Percentiles rank a stretch among this genome's conserved stretches.
Evolutionary conservation across 2,329 filamentous ascomycete genomes (phyloP).

Genomic region (Ambrosiella cleistominuta): DNA sequence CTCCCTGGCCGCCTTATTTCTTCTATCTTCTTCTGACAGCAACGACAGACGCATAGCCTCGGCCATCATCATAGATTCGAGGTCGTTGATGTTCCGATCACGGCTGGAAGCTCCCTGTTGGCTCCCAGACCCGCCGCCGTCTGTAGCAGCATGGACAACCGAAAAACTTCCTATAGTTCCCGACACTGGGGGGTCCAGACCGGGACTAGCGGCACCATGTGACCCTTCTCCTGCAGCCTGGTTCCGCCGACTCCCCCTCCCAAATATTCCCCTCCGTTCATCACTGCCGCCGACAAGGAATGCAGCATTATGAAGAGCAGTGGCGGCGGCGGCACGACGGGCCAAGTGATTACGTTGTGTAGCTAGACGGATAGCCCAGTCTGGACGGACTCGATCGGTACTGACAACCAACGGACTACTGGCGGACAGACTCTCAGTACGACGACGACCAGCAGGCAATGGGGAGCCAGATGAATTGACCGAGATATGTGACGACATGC

Average conservation of each 20-base stretch:
- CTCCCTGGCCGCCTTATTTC: conserved; percentile 68
- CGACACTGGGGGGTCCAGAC: neutral
- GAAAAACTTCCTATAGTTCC: conserved; percentile 2
- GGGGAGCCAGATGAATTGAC: conserved; percentile 42
- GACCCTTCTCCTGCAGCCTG: neutral
- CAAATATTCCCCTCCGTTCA: conserved; percentile 24
- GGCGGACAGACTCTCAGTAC: conserved; percentile 53
- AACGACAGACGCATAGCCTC: conserved; percentile 84
- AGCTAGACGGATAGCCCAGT: conserved; percentile 82
- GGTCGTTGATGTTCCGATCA: conserved; percentile 43
- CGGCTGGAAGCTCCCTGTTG: neutral
- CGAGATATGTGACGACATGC: conserved; percentile 77
- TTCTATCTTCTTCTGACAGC: conserved; percentile 85
- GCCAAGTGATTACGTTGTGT: conserved; percentile 72
- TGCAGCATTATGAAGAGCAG: conserved; percentile 82
- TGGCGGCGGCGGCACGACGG: conserved; percentile 76
- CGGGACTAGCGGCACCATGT: neutral
- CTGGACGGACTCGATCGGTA: conserved; percentile 78
- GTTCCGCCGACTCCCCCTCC: neutral
- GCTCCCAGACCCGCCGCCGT: neutral
- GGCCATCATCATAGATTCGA: conserved; percentile 98
- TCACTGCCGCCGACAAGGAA: conserved; percentile 64
- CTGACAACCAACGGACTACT: conserved; percentile 75
- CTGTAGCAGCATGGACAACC: neutral
- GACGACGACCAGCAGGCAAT: conserved; percentile 23